Base-by-base conservation (phyloP, 352 stramenopile genomes). In the Pythium chondricola region DNA sequence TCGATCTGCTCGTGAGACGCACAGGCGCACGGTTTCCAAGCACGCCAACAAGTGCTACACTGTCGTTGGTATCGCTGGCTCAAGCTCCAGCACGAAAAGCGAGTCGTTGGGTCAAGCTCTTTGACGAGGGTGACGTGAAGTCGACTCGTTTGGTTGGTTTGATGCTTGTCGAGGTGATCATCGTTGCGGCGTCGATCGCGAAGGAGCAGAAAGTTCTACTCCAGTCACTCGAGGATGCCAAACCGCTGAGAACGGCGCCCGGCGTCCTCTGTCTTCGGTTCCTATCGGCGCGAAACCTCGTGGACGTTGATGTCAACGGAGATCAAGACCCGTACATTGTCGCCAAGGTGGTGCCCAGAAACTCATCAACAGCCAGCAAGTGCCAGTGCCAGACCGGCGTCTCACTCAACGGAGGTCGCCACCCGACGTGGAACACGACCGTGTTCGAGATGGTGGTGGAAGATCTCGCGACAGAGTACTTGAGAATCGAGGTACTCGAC, bases 261-360 rank as follows among this genome's bases (percentile, higher is more conserved):
- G 71, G 67, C 0, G 58, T 71, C 21, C 35, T 82, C 2, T 75
- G 61, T 6, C 22, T 82, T 24, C 67, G 71, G 3, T 69, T 74
- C 35, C 51, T 77, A n/a, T 48, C 63, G 0, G 71, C 55, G 2
- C 46, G 71, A 18, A 79, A 82, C 38, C 53, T 82, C n/a, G 43
- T 53, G 3, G 59, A 82, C 13, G 71, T 79, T 2, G 67, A 82
- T 37, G 57, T 51, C 0, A 65, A 72, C n/a, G 71, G 68, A 6
- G 67, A 79, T 9, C 71, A 82, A 51, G 71, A 82, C 27, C 71
- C 71, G 14, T 82, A 79, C 27, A 48, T 77, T 3, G 51, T 74
- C 10, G 42, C 47, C 4, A 60, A 64, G 27, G 22, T 67, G 10
- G 29, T 50, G 17, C 65, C 67, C 4, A 30, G 48, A 1, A 55